Conservation (phyloP, 2,329 filamentous ascomycete genomes). For the Talaromyces sp. region DNA sequence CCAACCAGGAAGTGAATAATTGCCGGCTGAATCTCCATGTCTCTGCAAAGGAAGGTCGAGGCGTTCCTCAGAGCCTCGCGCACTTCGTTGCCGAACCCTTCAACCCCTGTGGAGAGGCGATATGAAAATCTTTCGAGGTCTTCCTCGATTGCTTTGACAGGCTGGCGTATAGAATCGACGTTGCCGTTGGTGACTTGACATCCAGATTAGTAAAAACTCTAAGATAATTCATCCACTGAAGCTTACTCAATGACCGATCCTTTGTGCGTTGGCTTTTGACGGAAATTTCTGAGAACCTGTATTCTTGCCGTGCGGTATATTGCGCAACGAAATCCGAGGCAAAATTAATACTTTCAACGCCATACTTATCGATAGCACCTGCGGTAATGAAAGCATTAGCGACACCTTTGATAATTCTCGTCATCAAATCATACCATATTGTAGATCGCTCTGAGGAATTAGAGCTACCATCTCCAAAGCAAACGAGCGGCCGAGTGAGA, state of each 20-base stretch:
- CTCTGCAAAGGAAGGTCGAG: slow-evolving; percentile 77
- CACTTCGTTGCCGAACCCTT: slow-evolving; percentile 66
- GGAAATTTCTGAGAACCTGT: slow-evolving; percentile 71
- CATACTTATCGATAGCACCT: slow-evolving; percentile 67
- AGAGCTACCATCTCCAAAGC: slow-evolving; percentile 85
- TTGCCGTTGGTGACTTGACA: not conserved
- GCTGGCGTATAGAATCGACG: slow-evolving; percentile 10
- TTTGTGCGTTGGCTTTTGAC: slow-evolving; percentile 27
- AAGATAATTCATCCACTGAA: not conserved
- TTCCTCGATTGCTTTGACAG: slow-evolving; percentile 44
- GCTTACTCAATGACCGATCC: slow-evolving; percentile 4
- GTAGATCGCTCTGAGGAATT: slow-evolving; percentile 80
- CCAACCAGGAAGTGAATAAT: slow-evolving; percentile 83
- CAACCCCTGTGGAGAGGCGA: slow-evolving; percentile 62
- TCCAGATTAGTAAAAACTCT: not conserved
- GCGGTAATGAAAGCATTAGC: slow-evolving; percentile 5
- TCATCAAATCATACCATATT: slow-evolving; percentile 49
- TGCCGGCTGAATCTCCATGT: slow-evolving; percentile 65
- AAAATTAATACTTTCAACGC: slow-evolving; percentile 73
- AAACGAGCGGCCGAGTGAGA: slow-evolving; percentile 89
- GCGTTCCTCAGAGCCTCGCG: slow-evolving; percentile 77
- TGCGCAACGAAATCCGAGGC: slow-evolving; percentile 95
- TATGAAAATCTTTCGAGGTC: slow-evolving; percentile 67
- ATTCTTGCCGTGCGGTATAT: slow-evolving; percentile 94
- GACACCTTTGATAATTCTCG: not conserved